Percentiles rank a stretch among this genome's conserved stretches.
Evolutionary conservation across 2,329 filamentous ascomycete species (phyloP).

Genomic region (Xylariaceae sp.): DNA sequence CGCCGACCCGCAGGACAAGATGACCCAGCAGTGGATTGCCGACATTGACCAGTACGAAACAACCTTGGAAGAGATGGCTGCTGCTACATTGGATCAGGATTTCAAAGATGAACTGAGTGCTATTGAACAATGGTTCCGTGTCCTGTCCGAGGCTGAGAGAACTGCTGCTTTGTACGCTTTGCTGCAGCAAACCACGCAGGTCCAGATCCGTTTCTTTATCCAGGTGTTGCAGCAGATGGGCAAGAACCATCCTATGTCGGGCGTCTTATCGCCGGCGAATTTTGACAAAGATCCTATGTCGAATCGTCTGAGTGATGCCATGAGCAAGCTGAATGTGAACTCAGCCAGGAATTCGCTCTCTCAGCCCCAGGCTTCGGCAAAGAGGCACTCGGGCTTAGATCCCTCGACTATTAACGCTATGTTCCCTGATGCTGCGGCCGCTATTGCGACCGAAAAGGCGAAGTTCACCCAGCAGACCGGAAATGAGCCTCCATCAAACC

Average conservation of each 20-base stretch:
- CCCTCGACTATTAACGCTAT: conserved; percentile 93
- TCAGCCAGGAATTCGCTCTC: conserved; percentile 81
- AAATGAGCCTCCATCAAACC: conserved; percentile 82
- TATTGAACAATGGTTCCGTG: conserved; percentile 99
- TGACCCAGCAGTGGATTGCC: conserved; percentile 96
- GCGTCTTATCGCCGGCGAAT: conserved; percentile 87
- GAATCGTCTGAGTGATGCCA: conserved; percentile 89
- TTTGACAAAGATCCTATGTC: conserved; percentile 99
- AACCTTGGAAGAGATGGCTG: conserved; percentile 98
- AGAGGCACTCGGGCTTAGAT: conserved; percentile 93
- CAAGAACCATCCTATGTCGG: conserved; percentile 95
- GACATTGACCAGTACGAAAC: conserved; percentile 99
- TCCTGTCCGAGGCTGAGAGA: conserved; percentile 92
- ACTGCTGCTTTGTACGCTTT: conserved; percentile 94
- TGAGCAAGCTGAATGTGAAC: conserved; percentile 90
- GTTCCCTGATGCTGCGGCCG: conserved; percentile 97
- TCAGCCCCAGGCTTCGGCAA: conserved; percentile 72
- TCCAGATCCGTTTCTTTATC: conserved; percentile 98
- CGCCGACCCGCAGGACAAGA: conserved; percentile 80
- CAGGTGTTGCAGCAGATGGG: conserved; percentile 99
- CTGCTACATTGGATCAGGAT: conserved; percentile 96
- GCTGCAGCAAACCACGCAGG: conserved; percentile 96
- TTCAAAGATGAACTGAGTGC: conserved; percentile 99
- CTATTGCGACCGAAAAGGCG: conserved; percentile 97
- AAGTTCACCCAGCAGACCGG: conserved; percentile 96